Evolutionary conservation across 306 rosid genomes (phyloP), one percentile per base, ranked within the genome.

Genomic region (Sesbania bispinosa): DNA sequence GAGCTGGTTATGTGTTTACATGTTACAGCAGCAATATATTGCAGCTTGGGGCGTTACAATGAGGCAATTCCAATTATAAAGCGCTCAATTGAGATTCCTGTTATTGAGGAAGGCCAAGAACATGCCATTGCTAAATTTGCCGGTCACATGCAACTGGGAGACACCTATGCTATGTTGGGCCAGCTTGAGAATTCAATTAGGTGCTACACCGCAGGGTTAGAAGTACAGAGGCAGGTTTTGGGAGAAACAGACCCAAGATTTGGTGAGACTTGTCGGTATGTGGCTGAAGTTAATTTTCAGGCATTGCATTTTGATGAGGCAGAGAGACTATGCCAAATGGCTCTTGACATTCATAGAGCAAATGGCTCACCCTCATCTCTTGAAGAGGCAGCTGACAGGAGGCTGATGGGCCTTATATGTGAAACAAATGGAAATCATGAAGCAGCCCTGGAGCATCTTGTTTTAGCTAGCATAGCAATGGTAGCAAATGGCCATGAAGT

Each of bases 401-500:
- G 99, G 80, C 82, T 95, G 26, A 89, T 95, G 97, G 99, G 97
- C 5, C 96, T 95, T 62, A 88, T 95, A 83, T 89, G 93, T 71
- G 97, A 95, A 77, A 87, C 88, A 62, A 88, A 88, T 76, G 97
- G 96, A 32, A 86, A 91, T 53, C 93, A 95, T 30, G 99, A 91
- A 78, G 93, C 88, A 62, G 97, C 99, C 1, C 80, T 95, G 0
- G 97, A 95, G 81, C 96, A 95, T 70, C 89, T 91, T 68, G 96
- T 89, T 67, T 80, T 95, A 72, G 96, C 99, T 51, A 88, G 97
- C 84, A 84, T 89, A 83, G 83, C 96, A 54, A 89, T 95, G 97
- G 96, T 85, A 60, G 87, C 83, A 32, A 88, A 89, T 68, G 99
- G 93, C 59, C 97, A 88, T 66, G 96, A 88, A 75, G 79, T 65